A percentile compares a stretch with the other conserved stretches of the same genome.
These are phyloP conservation scores for Rhododendron ovatum DNA, from an alignment of 148 eudicot species.

Conservation along the genomic window DNA sequence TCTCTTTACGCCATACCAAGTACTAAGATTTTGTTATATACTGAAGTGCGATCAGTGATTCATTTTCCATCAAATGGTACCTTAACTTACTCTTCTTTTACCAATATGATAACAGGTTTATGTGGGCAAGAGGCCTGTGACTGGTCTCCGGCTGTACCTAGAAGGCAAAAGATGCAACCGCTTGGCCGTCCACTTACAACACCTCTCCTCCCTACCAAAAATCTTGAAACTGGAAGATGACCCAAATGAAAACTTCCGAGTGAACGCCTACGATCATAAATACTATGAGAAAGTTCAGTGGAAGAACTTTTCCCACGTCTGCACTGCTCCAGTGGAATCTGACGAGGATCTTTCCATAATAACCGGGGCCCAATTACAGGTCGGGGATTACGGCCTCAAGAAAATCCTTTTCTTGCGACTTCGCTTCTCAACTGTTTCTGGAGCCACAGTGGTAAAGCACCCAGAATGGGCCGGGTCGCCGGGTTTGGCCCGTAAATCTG, in stretches of 20 bases:
- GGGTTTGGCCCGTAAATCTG: slow-evolving; percentile 86
- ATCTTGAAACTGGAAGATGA: slow-evolving; percentile 78
- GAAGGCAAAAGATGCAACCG: slow-evolving; percentile 96
- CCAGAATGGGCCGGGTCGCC: slow-evolving; percentile 99
- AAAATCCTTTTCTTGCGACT: slow-evolving; percentile 77
- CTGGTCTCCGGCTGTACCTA: slow-evolving; percentile 84
- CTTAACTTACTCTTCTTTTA: slow-evolving; percentile 1
- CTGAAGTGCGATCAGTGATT: not conserved
- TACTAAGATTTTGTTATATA: not conserved
- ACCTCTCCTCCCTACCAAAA: slow-evolving; percentile 92
- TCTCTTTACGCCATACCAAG: not conserved
- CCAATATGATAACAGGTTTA: slow-evolving; percentile 58
- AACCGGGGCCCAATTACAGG: slow-evolving; percentile 89
- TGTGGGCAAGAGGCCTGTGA: slow-evolving; percentile 94
- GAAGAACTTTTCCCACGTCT: slow-evolving; percentile 95
- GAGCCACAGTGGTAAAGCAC: slow-evolving; percentile 60
- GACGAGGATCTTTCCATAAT: slow-evolving; percentile 91
- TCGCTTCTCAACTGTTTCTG: slow-evolving; percentile 69
- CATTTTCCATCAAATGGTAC: not conserved
- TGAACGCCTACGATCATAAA: slow-evolving; percentile 56
- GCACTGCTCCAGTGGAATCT: slow-evolving; percentile 95
- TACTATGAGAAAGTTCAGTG: slow-evolving; percentile 93
- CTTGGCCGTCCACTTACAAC: slow-evolving; percentile 90
- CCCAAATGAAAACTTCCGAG: slow-evolving; percentile 50
- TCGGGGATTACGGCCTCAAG: slow-evolving; percentile 77